phyloP scores from a whole-genome alignment of 2,329 filamentous ascomycete species.

The Alternaria tenuissima region DNA sequence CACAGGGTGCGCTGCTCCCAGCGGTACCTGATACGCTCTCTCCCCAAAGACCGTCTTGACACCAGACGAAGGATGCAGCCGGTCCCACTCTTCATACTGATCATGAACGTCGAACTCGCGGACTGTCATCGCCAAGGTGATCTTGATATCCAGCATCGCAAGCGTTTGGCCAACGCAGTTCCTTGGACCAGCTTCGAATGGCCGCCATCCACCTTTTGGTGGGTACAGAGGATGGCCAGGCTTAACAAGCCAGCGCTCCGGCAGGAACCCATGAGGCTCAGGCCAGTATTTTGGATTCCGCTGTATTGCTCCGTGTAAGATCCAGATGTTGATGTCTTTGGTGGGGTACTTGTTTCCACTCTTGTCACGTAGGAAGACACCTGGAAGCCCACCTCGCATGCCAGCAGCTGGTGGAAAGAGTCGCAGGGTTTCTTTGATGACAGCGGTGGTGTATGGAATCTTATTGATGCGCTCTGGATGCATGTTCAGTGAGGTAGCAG shows the following conservation, averaged over 20 bases:
- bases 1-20: constrained; percentile 26
- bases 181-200: constrained; percentile 51
- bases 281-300: constrained; percentile 29
- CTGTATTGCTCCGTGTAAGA: constrained; percentile 26
- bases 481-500: constrained; percentile 21
- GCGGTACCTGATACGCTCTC: constrained; percentile 22
- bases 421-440: constrained; percentile 49
- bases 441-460: constrained; percentile 40
- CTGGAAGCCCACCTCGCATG: constrained; percentile 21
- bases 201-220: constrained; percentile 36
- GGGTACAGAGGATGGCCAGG: constrained; percentile 19
- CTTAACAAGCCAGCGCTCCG: constrained; percentile 35
- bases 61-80: neutral
- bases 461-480: constrained; percentile 41
- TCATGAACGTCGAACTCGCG: constrained; percentile 29
- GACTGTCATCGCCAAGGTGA: constrained; percentile 21
- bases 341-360: constrained; percentile 36
- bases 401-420: constrained; percentile 48
- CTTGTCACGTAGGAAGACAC: constrained; percentile 21
- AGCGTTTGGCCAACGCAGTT: constrained; percentile 36
- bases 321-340: constrained; percentile 23
- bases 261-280: constrained; percentile 29
- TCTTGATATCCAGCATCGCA: constrained; percentile 26
- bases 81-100: constrained; percentile 28
- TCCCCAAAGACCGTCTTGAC: constrained; percentile 13